phyloP scores from a whole-genome alignment of 768 basidiomycete species.

The Podaxis sp. region DNA sequence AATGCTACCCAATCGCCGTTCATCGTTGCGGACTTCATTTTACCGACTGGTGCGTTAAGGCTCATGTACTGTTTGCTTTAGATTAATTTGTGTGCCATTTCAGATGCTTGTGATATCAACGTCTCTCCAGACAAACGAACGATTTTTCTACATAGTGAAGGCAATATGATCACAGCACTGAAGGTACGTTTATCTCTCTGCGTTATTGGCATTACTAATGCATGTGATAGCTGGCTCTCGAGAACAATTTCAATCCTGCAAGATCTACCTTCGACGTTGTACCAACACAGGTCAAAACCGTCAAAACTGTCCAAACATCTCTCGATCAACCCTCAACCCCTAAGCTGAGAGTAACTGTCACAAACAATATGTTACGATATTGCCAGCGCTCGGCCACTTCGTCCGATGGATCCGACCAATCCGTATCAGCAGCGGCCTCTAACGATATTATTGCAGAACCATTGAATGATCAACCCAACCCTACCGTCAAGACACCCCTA shows the following conservation, averaged over 20 bases:
- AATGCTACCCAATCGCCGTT: slow-evolving; percentile 72
- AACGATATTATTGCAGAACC: too few species aligned
- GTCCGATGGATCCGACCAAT: background rate
- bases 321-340: slow-evolving; percentile 1
- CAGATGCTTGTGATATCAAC: slow-evolving; percentile 88
- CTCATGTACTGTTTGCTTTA: background rate
- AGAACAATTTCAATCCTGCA: slow-evolving; percentile 63
- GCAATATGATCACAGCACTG: slow-evolving; percentile 71
- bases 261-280: slow-evolving; percentile 72
- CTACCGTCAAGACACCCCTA: background rate
- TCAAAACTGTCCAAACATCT: slow-evolving; percentile 4
- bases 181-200: slow-evolving; percentile 51
- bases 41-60: slow-evolving; percentile 67
- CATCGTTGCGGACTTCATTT: slow-evolving; percentile 76
- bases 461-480: background rate
- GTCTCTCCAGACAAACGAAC: slow-evolving; percentile 98
- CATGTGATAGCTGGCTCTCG: slow-evolving; percentile 57
- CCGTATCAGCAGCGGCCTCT: background rate
- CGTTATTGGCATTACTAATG: background rate
- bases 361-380: background rate
- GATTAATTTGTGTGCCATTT: background rate
- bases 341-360: background rate
- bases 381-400: background rate
- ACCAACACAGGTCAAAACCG: slow-evolving; percentile 18
- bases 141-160: slow-evolving; percentile 87